A percentile compares a stretch with the other conserved stretches of the same genome.
Evolutionary conservation across 371 early-diverging fungal species (phyloP).

Genomic region (Mortierella polycephala): DNA sequence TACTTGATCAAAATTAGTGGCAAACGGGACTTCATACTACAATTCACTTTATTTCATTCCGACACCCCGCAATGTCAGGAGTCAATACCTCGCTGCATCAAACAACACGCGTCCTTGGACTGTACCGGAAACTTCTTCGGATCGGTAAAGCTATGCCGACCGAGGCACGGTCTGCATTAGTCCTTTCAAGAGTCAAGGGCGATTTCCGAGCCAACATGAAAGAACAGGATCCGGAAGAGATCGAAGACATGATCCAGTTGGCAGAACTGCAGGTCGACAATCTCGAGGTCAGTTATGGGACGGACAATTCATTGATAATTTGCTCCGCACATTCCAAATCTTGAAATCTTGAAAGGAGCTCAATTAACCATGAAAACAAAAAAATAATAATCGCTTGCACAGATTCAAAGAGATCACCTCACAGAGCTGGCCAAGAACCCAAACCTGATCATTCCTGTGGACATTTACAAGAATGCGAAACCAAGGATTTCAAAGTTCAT

Average conservation of each 20-base stretch:
- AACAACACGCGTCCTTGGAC: slow-evolving; percentile 17
- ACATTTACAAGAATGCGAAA: slow-evolving; percentile 49
- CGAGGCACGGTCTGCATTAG: slow-evolving; percentile 42
- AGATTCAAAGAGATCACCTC: slow-evolving; percentile 51
- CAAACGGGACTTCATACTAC: not conserved
- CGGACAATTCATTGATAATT: not conserved
- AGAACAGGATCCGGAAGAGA: slow-evolving; percentile 37
- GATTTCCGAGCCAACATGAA: slow-evolving; percentile 38
- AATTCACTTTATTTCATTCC: too few species aligned
- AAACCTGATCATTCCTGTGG: slow-evolving; percentile 50
- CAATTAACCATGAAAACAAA: too few species aligned
- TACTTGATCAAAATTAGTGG: too few species aligned
- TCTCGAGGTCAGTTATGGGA: slow-evolving; percentile 23
- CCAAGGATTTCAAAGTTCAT: slow-evolving; percentile 49
- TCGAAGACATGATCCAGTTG: slow-evolving; percentile 47
- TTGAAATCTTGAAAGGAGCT: too few species aligned
- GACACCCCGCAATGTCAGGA: slow-evolving; percentile 20
- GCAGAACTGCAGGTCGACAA: slow-evolving; percentile 52
- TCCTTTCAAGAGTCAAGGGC: slow-evolving; percentile 40
- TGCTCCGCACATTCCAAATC: not conserved
- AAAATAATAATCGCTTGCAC: not conserved
- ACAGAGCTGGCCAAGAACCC: slow-evolving; percentile 53
- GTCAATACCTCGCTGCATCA: slow-evolving; percentile 9
- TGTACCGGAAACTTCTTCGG: slow-evolving; percentile 36
- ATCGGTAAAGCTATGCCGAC: slow-evolving; percentile 55